These are phyloP conservation scores for Boletus subcaerulescens DNA, from an alignment of 768 basidiomycete species.

Conservation along the genomic window DNA sequence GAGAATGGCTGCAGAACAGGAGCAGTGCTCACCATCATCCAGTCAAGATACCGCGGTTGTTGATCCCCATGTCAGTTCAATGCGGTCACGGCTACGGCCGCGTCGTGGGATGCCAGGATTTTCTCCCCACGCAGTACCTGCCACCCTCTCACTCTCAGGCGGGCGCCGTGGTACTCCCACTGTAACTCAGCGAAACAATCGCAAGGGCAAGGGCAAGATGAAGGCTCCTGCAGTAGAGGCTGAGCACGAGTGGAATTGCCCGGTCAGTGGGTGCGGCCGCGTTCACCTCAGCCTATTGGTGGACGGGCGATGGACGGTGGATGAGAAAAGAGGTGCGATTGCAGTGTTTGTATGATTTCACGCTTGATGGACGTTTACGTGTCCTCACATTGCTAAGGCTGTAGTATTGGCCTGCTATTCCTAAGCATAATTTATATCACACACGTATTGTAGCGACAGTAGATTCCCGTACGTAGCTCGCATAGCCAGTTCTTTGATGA, in stretches of 20 bases:
- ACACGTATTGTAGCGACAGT: constrained; percentile 13
- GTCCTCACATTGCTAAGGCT: background rate
- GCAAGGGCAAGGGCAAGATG: constrained; percentile 35
- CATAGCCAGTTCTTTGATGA: too few species aligned
- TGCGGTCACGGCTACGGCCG: constrained; percentile 60
- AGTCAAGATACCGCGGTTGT: constrained; percentile 31
- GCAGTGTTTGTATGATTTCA: constrained; percentile 37
- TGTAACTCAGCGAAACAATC: constrained; percentile 16
- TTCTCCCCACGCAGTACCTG: constrained; percentile 1
- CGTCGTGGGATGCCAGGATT: constrained; percentile 28
- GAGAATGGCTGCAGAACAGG: constrained; percentile 13
- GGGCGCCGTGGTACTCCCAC: constrained; percentile 5
- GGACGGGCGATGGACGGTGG: constrained; percentile 59
- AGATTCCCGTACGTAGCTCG: background rate
- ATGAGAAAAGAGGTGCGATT: constrained; percentile 43
- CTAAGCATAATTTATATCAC: constrained; percentile 15
- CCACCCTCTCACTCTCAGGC: constrained; percentile 3
- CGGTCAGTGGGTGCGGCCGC: constrained; percentile 53
- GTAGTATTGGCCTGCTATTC: background rate
- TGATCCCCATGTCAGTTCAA: constrained; percentile 33
- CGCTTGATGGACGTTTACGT: constrained; percentile 17
- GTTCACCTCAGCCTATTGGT: constrained; percentile 57
- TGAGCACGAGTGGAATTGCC: constrained; percentile 60
- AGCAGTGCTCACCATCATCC: background rate
- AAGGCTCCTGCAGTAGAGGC: constrained; percentile 41